Evolutionary conservation across 2,329 filamentous ascomycete genomes (phyloP), one percentile per base, ranked within the genome.

Genomic region (Penicillium sp.): DNA sequence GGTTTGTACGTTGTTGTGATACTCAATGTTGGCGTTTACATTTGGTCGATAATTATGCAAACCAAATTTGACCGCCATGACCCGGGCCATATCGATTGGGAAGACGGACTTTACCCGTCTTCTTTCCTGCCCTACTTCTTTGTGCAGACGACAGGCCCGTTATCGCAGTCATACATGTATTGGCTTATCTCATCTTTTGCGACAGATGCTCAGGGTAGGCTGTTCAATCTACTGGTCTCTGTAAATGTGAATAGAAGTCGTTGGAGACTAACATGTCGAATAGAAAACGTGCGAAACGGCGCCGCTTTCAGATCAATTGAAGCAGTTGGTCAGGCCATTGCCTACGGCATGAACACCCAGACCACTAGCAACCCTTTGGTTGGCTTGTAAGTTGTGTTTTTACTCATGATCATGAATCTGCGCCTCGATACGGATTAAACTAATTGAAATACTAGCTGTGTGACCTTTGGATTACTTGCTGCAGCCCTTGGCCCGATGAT

Each of bases 31-130:
- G 80, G 78, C n/a, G 80, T 81, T 0, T 82, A 82, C 55, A 79
- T 82, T 60, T 82, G 80, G 81, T 81, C 80, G 1, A 81, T 82
- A 55, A 71, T 81, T 22, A 82, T 82, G 76, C 79, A 82, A 62
- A 70, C 69, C 8, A 69, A 68, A 22, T 82, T 82, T 63, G 75
- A 79, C 37, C 60, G 43, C 35, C 55, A 72, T 2, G 65, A 74
- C 46, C 81, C 80, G 0, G 79, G 79, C 1, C 71, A 78, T 13
- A 81, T 82, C 26, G 80, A 82, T 57, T 82, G 80, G 80, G 74
- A 80, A 19, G 78, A 81, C 5, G 60, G 65, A 1, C 70, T 78
- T 0, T 82, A 81, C 55, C 70, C 80, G 4, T 68, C 71, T 2
- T 74, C 79, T 0, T 82, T 82, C 64, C 67, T 82, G 28, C 80